phyloP scores from a whole-genome alignment of 179 eudicot species.

The Monotropa hypopitys region DNA sequence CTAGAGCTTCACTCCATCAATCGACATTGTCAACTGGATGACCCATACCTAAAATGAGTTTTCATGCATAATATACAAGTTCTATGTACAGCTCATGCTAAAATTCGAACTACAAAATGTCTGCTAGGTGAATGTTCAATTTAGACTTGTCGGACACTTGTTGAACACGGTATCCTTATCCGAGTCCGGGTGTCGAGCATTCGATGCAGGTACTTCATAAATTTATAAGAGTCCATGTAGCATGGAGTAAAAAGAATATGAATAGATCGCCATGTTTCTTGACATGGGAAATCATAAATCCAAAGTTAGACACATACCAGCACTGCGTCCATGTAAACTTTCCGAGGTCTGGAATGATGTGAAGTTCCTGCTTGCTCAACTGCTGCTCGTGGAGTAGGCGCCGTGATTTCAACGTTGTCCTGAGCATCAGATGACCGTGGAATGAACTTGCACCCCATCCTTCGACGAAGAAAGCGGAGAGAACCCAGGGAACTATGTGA shows the following conservation, averaged over 20 bases:
- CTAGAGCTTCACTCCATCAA: too few relatives aligned
- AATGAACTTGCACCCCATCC: conserved; percentile 43
- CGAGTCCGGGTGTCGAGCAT: too few relatives aligned
- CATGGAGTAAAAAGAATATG: neutral
- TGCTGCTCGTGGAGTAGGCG: conserved; percentile 44
- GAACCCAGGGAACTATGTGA: conserved; percentile 49
- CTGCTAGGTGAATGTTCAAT: neutral
- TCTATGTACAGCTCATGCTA: neutral
- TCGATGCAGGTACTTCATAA: neutral
- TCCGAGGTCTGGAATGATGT: conserved; percentile 31
- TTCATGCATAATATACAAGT: neutral
- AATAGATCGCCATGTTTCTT: neutral
- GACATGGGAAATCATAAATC: neutral
- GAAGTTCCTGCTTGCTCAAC: conserved; percentile 33
- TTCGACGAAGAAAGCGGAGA: conserved; percentile 36
- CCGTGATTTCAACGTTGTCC: conserved; percentile 32
- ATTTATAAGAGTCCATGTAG: neutral
- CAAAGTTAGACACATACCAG: neutral
- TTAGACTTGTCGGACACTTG: neutral
- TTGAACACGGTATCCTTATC: neutral
- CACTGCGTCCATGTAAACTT: conserved; percentile 7
- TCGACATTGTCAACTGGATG: too few relatives aligned
- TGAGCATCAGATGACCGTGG: conserved; percentile 42
- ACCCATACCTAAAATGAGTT: too few relatives aligned
- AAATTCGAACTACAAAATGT: neutral